Conservation (phyloP, 2,329 filamentous ascomycete genomes). For the Ustilaginoidea virens region DNA sequence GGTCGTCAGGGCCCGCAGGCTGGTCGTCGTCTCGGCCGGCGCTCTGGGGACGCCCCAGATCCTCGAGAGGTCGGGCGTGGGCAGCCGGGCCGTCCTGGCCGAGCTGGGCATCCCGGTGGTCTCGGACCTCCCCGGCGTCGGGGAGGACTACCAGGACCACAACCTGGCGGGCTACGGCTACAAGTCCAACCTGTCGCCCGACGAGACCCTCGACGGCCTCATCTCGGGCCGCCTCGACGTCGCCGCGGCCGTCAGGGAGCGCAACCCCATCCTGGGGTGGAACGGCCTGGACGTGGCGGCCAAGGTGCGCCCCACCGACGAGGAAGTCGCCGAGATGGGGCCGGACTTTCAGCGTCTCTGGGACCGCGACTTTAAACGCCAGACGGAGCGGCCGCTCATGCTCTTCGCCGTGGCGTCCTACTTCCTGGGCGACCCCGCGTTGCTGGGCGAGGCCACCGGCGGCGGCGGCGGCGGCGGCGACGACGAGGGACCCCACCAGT, state of each 20-base stretch:
- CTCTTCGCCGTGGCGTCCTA: constrained; percentile 20
- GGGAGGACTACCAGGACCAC: constrained; percentile 39
- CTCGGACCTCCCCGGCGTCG: constrained; percentile 34
- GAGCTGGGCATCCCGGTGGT: constrained; percentile 29
- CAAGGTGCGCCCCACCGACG: constrained; percentile 39
- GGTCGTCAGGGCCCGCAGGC: constrained; percentile 13
- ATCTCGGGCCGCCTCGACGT: constrained; percentile 24
- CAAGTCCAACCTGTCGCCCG: constrained; percentile 13
- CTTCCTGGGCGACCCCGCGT: constrained; percentile 8
- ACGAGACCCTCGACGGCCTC: constrained; percentile 32
- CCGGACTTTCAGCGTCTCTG: constrained; percentile 36
- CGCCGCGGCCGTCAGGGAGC: constrained; percentile 25
- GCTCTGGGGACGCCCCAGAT: constrained; percentile 37
- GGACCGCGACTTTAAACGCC: constrained; percentile 35
- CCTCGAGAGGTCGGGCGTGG: constrained; percentile 47
- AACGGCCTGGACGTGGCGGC: constrained; percentile 39
- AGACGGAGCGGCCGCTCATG: constrained; percentile 30
- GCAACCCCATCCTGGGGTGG: constrained; percentile 38
- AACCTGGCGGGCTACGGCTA: constrained; percentile 38
- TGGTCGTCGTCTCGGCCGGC: constrained; percentile 24
- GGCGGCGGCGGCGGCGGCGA: neutral
- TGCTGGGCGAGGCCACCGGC: constrained; percentile 1
- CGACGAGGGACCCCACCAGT: constrained; percentile 19
- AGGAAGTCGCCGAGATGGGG: constrained; percentile 35
- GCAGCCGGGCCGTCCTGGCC: constrained; percentile 31